Conservation (phyloP, 1,139 yeast genomes). For the Lodderomyces parapsilosis region DNA sequence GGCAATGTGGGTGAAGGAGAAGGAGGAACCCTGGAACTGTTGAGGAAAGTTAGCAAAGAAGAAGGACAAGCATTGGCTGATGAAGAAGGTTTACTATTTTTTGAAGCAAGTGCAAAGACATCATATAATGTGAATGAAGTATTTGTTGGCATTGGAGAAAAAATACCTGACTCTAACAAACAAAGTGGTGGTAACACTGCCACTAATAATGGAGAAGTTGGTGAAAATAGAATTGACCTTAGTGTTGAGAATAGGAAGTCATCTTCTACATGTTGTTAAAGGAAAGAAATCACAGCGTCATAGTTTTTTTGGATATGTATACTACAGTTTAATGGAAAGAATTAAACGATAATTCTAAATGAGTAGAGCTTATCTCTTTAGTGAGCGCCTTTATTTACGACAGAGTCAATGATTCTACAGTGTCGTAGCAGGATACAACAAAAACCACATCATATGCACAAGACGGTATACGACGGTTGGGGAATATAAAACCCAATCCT, state of each 20-base stretch:
- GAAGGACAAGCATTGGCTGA: conserved; percentile 76
- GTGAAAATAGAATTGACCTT: conserved; percentile 6
- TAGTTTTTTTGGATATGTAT: no score
- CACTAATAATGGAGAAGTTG: neutral
- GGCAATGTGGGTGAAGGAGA: conserved; percentile 23
- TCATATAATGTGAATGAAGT: conserved; percentile 80
- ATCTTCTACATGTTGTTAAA: neutral
- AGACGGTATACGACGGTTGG: no score
- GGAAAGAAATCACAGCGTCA: neutral
- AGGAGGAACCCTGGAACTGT: conserved; percentile 19
- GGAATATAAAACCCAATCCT: no score
- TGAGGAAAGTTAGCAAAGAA: conserved; percentile 80
- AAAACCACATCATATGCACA: no score
- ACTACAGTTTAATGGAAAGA: no score
- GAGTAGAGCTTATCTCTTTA: no score
- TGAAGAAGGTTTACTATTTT: conserved; percentile 78
- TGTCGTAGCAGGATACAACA: no score
- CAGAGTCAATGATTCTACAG: no score
- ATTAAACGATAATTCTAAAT: no score
- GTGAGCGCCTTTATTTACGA: no score
- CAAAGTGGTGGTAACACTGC: neutral
- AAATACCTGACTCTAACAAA: conserved; percentile 55
- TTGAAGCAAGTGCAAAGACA: conserved; percentile 93
- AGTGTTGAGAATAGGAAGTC: conserved; percentile 2
- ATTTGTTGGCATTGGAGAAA: conserved; percentile 80